Conservation (phyloP, 257 asterid species). For the Scutellaria minor region DNA sequence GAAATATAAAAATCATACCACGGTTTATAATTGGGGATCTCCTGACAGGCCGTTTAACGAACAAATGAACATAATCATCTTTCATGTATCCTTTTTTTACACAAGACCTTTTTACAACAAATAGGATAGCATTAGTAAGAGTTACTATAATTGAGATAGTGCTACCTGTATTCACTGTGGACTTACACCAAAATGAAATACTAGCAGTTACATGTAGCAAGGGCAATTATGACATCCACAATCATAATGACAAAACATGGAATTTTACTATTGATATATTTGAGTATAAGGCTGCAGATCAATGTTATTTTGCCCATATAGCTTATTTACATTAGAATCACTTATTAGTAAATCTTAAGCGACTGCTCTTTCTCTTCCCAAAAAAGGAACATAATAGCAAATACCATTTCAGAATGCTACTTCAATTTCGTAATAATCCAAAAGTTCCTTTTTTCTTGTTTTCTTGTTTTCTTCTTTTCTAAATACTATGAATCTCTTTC, state of each 20-base stretch:
- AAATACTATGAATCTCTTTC: background rate
- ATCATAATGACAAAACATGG: background rate
- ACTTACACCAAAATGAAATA: constrained; percentile 3
- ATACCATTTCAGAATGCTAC: constrained; percentile 1
- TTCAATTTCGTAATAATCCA: background rate
- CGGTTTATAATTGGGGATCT: constrained; percentile 96
- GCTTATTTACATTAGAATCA: constrained; percentile 9
- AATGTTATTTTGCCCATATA: background rate
- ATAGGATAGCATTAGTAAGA: constrained; percentile 29
- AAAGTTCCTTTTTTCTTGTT: background rate
- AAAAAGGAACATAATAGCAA: background rate
- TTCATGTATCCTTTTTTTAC: constrained; percentile 87
- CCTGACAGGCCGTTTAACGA: constrained; percentile 80
- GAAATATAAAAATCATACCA: constrained; percentile 50
- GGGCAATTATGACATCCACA: constrained; percentile 20
- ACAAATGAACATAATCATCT: constrained; percentile 80
- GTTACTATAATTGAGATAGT: constrained; percentile 6
- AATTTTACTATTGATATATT: constrained; percentile 12
- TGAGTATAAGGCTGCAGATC: background rate
- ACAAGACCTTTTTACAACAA: constrained; percentile 69
- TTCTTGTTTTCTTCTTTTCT: background rate
- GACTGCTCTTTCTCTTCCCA: background rate
- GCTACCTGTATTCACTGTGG: background rate
- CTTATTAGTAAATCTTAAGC: background rate
- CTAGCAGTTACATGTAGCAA: background rate